Evolutionary conservation across 495 filamentous ascomycete genomes (phyloP).

Genomic region (Penicillium odoratum): DNA sequence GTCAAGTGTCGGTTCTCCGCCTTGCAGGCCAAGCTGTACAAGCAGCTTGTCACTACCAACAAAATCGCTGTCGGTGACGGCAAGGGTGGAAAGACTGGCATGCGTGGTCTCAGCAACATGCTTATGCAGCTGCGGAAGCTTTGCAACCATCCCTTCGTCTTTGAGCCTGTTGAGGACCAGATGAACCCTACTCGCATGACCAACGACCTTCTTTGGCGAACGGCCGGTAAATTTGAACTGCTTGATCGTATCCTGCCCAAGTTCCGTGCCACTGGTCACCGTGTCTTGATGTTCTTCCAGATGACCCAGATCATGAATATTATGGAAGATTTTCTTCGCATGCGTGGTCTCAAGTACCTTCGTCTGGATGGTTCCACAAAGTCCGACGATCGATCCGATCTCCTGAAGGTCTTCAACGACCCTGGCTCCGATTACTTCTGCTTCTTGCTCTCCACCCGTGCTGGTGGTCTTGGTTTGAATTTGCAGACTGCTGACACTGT

Average conservation of each 20-base stretch:
- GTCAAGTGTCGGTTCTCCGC: conserved; percentile 99
- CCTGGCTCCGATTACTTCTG: conserved; percentile 91
- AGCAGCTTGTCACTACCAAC: conserved; percentile 93
- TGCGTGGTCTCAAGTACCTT: conserved; percentile 77
- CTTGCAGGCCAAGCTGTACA: conserved; percentile 88
- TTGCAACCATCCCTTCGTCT: conserved; percentile 99
- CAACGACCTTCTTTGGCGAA: conserved; percentile 94
- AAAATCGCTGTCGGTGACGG: conserved; percentile 91
- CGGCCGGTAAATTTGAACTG: conserved; percentile 95
- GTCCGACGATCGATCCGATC: conserved; percentile 91
- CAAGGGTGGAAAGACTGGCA: conserved; percentile 92
- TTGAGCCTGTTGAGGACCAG: conserved; percentile 95
- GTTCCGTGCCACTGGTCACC: conserved; percentile 83
- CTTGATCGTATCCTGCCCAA: conserved; percentile 91
- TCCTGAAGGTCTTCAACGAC: conserved; percentile 85
- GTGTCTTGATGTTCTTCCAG: conserved; percentile 99
- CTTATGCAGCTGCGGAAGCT: conserved; percentile 99
- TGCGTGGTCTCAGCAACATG: conserved; percentile 98
- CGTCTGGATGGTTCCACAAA: conserved; percentile 96
- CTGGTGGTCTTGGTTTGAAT: conserved; percentile 95
- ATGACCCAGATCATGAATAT: conserved; percentile 99
- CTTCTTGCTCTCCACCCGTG: conserved; percentile 97
- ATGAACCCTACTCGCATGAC: conserved; percentile 87
- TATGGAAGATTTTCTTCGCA: conserved; percentile 96
- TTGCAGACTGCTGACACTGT: conserved; percentile 97